These are phyloP conservation scores for Coemansia sp. DNA, from an alignment of 192 early-diverging fungal genomes.

Conservation along the genomic window DNA sequence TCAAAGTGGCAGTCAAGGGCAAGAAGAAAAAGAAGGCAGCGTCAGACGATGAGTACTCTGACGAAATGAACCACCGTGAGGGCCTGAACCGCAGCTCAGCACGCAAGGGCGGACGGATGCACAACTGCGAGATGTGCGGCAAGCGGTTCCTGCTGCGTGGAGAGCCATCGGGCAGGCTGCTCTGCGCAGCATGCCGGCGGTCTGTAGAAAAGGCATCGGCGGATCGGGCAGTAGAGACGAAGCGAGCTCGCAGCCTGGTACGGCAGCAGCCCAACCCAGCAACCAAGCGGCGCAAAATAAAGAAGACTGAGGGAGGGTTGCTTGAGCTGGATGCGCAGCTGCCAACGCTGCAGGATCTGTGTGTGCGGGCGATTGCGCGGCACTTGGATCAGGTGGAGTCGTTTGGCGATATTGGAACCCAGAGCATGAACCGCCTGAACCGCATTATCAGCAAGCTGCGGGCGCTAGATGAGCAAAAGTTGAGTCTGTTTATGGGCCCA, in stretches of 20 bases:
- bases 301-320: slow-evolving; percentile 50
- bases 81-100: slow-evolving; percentile 42
- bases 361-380: slow-evolving; percentile 67
- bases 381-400: slow-evolving; percentile 79
- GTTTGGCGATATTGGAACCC: slow-evolving; percentile 75
- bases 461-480: slow-evolving; percentile 58
- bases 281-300: slow-evolving; percentile 14
- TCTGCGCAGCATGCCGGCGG: slow-evolving; percentile 36
- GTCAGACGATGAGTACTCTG: slow-evolving; percentile 8
- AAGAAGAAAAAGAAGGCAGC: slow-evolving; percentile 25
- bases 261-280: neutral
- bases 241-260: slow-evolving; percentile 9
- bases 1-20: slow-evolving; percentile 4
- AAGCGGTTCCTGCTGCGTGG: slow-evolving; percentile 38
- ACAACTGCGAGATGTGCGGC: slow-evolving; percentile 40
- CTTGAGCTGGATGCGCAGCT: slow-evolving; percentile 56
- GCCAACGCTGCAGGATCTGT: slow-evolving; percentile 63
- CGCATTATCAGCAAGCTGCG: slow-evolving; percentile 79
- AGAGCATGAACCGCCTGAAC: slow-evolving; percentile 68
- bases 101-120: slow-evolving; percentile 48
- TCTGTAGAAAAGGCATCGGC: slow-evolving; percentile 32
- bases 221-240: slow-evolving; percentile 6
- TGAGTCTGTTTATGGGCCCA: slow-evolving; percentile 70
- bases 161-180: slow-evolving; percentile 3
- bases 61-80: slow-evolving; percentile 23